These are phyloP conservation scores for Carex arenaria DNA, from an alignment of 202 grass and related monocot species.

Conservation along the genomic window DNA sequence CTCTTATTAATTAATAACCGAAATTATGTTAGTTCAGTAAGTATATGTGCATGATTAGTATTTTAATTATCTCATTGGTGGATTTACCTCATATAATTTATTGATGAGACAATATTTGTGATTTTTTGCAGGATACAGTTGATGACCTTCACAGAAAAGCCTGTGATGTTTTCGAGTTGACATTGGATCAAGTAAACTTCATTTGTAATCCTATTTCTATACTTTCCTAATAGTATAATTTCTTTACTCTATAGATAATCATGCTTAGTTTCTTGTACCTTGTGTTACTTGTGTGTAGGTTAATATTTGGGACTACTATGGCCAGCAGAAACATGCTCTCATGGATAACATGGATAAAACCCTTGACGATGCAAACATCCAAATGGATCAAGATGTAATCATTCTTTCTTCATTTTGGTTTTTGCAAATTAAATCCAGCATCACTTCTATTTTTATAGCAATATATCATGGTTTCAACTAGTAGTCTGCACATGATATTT, in stretches of 20 bases:
- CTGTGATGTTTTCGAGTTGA: conserved; percentile 77
- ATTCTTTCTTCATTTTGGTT: conserved; percentile 31
- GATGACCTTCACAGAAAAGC: conserved; percentile 80
- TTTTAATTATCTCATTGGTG: conserved; percentile 4
- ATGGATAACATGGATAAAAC: conserved; percentile 96
- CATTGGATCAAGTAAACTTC: conserved; percentile 68
- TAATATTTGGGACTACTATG: conserved; percentile 94
- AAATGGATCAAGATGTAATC: conserved; percentile 97
- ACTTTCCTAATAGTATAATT: conserved; percentile 12
- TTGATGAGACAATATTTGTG: neutral
- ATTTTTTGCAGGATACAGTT: conserved; percentile 69
- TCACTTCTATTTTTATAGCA: conserved; percentile 6
- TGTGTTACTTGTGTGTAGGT: conserved; percentile 49
- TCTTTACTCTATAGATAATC: conserved; percentile 14
- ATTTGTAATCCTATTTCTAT: conserved; percentile 14
- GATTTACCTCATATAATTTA: neutral
- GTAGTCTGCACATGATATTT: conserved; percentile 1
- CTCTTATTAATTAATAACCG: neutral
- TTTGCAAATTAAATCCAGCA: conserved; percentile 7
- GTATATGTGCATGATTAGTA: neutral
- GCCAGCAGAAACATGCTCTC: conserved; percentile 76
- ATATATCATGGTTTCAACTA: neutral
- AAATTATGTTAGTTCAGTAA: conserved; percentile 2
- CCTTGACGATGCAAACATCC: conserved; percentile 94
- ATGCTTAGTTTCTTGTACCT: conserved; percentile 8